Conservation (phyloP, 2,329 filamentous ascomycete genomes). For the Penicillium sp. region DNA sequence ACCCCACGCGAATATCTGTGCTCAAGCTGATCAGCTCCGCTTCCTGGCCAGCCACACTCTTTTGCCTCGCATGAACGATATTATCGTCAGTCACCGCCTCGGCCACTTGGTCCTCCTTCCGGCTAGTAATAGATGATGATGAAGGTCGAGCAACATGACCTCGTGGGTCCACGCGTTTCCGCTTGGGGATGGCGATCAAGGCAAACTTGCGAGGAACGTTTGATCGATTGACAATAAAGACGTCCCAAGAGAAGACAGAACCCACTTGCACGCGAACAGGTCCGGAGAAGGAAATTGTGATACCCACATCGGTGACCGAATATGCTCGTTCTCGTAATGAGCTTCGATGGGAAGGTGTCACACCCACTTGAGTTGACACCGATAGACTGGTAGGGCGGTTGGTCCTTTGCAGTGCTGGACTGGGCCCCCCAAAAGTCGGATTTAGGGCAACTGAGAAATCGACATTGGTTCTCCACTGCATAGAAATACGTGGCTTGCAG, state of each 20-base stretch:
- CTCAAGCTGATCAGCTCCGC: constrained; percentile 57
- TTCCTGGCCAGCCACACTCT: constrained; percentile 49
- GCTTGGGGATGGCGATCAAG: constrained; percentile 53
- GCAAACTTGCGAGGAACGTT: constrained; percentile 54
- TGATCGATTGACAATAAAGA: constrained; percentile 62
- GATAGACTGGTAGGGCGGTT: constrained; percentile 49
- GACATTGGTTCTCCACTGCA: constrained; percentile 51
- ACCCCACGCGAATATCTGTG: constrained; percentile 60
- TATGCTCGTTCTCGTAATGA: constrained; percentile 41
- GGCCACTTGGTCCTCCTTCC: constrained; percentile 44
- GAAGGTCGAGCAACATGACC: constrained; percentile 48
- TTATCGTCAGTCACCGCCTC: constrained; percentile 59
- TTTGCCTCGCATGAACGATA: constrained; percentile 56
- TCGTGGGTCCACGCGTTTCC: constrained; percentile 43
- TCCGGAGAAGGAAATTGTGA: constrained; percentile 58
- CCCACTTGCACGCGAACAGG: constrained; percentile 53
- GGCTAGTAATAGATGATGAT: constrained; percentile 44
- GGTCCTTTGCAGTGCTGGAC: constrained; percentile 46
- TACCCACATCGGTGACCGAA: constrained; percentile 44
- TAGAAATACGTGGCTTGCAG: constrained; percentile 47
- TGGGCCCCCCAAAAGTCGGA: constrained; percentile 48
- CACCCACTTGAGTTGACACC: constrained; percentile 28
- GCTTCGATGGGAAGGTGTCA: constrained; percentile 29
- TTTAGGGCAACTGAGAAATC: constrained; percentile 51
- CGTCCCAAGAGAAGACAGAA: constrained; percentile 54